phyloP scores from a whole-genome alignment of 768 basidiomycete species.

The Suillus decipiens region DNA sequence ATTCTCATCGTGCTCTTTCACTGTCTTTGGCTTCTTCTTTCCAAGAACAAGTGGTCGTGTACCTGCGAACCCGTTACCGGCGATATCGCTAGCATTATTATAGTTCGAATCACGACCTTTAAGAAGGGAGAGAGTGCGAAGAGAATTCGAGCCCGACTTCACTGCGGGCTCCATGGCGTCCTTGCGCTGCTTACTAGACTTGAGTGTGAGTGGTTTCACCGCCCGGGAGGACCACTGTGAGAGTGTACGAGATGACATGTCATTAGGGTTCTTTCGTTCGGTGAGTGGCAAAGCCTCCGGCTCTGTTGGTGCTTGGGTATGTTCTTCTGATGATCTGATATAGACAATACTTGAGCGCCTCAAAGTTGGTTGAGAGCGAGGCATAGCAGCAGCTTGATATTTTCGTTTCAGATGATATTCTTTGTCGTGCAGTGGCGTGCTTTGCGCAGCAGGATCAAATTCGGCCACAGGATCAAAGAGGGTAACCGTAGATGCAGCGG shows the following conservation, averaged over 20 bases:
- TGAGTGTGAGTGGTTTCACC: conserved; percentile 56
- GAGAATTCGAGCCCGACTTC: conserved; percentile 43
- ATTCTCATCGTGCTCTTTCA: conserved; percentile 36
- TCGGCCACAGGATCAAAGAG: conserved; percentile 49
- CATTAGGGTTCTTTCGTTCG: conserved; percentile 11
- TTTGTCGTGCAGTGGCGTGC: conserved; percentile 57
- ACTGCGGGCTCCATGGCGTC: conserved; percentile 15
- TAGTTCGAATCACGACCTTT: conserved; percentile 54
- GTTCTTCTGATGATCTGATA: conserved; percentile 56
- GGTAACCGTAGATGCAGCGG: conserved; percentile 62
- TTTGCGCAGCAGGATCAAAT: conserved; percentile 44
- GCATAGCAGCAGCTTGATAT: conserved; percentile 22
- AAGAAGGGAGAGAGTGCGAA: conserved; percentile 65
- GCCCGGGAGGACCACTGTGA: conserved; percentile 52
- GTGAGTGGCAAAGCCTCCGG: background rate
- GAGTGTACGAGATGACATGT: conserved; percentile 32
- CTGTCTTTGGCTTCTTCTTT: conserved; percentile 50
- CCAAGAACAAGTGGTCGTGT: conserved; percentile 59
- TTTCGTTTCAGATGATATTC: conserved; percentile 18
- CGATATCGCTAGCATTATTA: conserved; percentile 21
- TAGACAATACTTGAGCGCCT: conserved; percentile 66
- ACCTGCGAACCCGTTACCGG: conserved; percentile 19
- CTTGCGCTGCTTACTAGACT: conserved; percentile 51
- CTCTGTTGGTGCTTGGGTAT: conserved; percentile 16
- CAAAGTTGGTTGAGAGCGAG: conserved; percentile 22